Conservation (phyloP, 495 filamentous ascomycete species). For the Evansstolkia leycettana region DNA sequence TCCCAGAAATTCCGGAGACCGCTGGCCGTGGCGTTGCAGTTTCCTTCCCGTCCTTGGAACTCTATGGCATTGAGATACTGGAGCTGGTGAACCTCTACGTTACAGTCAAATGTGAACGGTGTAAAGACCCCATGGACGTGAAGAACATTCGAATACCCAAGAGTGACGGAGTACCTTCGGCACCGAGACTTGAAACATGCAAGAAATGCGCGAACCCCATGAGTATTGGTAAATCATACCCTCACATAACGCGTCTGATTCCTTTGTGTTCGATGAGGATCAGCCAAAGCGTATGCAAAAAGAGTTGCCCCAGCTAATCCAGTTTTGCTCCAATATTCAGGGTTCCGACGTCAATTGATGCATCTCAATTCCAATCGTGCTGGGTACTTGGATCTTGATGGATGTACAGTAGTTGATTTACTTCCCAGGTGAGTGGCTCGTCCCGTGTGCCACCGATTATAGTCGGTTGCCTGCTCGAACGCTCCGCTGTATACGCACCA, state of each 20-base stretch:
- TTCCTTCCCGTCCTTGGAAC: conserved; percentile 70
- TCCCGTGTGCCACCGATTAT: neutral
- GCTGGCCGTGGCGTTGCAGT: conserved; percentile 59
- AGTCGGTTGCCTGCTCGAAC: neutral
- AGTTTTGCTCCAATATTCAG: conserved; percentile 16
- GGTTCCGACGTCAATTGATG: conserved; percentile 63
- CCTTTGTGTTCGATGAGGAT: neutral
- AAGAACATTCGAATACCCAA: conserved; percentile 45
- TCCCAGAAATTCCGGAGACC: conserved; percentile 15
- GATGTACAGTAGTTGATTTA: conserved; percentile 68
- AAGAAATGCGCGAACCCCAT: conserved; percentile 65
- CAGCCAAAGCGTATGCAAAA: too few species aligned
- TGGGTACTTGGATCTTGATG: conserved; percentile 72
- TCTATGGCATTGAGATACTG: conserved; percentile 71
- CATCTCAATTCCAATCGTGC: conserved; percentile 66
- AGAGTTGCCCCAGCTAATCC: neutral
- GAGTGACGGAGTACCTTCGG: conserved; percentile 16
- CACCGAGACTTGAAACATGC: conserved; percentile 42
- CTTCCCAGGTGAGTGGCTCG: conserved; percentile 49
- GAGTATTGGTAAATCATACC: conserved; percentile 39
- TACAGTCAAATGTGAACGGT: conserved; percentile 72
- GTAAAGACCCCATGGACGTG: conserved; percentile 65
- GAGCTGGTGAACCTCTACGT: conserved; percentile 58
- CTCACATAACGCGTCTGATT: neutral
- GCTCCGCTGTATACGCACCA: too few species aligned